phyloP scores from a whole-genome alignment of 257 asterid species.

The Asclepias syriaca region DNA sequence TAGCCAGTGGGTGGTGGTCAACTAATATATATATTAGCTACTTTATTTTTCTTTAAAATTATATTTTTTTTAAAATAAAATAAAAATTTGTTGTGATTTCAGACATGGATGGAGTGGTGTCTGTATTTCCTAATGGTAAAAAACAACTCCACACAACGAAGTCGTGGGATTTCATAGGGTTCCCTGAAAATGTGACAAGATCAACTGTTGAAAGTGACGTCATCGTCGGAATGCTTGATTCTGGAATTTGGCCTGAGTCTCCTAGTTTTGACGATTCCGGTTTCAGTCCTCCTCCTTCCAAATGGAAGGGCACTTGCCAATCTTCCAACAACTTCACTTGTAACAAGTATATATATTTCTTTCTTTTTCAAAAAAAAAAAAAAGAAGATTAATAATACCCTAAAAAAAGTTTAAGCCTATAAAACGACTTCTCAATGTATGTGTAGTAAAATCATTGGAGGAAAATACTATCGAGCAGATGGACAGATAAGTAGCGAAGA shows the following conservation, averaged over 20 bases:
- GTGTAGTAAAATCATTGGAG: slow-evolving; percentile 62
- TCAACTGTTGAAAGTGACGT: slow-evolving; percentile 34
- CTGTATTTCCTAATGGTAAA: slow-evolving; percentile 40
- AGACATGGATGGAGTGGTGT: slow-evolving; percentile 50
- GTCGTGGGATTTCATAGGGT: slow-evolving; percentile 63
- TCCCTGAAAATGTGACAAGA: slow-evolving; percentile 27
- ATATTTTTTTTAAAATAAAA: too few species aligned
- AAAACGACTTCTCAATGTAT: too few species aligned
- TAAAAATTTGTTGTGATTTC: neutral
- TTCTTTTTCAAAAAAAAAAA: too few species aligned
- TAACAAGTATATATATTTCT: slow-evolving; percentile 25
- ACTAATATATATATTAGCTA: neutral
- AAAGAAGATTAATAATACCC: too few species aligned
- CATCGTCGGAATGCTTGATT: slow-evolving; percentile 38
- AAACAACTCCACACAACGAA: slow-evolving; percentile 45
- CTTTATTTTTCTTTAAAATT: too few species aligned
- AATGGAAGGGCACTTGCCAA: slow-evolving; percentile 46
- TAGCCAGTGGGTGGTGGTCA: slow-evolving; percentile 30
- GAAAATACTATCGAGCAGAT: slow-evolving; percentile 39
- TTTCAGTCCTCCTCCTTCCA: slow-evolving; percentile 34
- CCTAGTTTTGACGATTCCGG: slow-evolving; percentile 31
- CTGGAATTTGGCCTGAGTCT: slow-evolving; percentile 53
- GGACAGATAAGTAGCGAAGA: slow-evolving; percentile 15
- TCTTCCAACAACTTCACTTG: slow-evolving; percentile 40
- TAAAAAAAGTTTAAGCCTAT: too few species aligned